Conservation (phyloP, 1,284 basidiomycete genomes). For the Pseudozyma hubeiensis region DNA sequence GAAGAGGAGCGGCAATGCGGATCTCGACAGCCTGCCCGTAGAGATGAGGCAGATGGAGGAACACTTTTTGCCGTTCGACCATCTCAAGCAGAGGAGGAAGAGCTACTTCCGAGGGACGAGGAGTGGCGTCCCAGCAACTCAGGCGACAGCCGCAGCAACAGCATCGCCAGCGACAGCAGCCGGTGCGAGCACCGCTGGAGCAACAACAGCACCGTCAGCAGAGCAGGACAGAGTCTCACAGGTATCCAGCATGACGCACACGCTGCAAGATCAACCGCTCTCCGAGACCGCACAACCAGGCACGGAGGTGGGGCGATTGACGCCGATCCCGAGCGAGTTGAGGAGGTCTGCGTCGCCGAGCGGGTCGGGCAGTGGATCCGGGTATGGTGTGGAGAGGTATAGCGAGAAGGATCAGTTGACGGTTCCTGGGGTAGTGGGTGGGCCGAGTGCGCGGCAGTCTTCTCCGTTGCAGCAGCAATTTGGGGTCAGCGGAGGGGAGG, state of each 20-base stretch:
- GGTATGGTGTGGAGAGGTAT: slow-evolving; percentile 10
- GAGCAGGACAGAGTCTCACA: slow-evolving; percentile 44
- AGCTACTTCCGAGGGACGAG: slow-evolving; percentile 51
- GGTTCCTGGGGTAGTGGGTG: slow-evolving; percentile 1
- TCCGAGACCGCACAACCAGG: slow-evolving; percentile 41
- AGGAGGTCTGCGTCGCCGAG: neutral
- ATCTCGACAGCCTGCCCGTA: slow-evolving; percentile 82
- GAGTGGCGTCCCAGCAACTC: neutral
- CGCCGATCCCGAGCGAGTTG: slow-evolving; percentile 4
- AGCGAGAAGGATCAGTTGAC: slow-evolving; percentile 27
- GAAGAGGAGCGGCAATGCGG: slow-evolving; percentile 88
- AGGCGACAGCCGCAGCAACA: neutral
- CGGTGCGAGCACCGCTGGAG: neutral
- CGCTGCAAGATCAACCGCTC: slow-evolving; percentile 59
- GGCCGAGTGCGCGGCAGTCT: neutral
- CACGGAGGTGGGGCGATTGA: slow-evolving; percentile 10
- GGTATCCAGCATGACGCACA: slow-evolving; percentile 44
- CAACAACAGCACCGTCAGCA: neutral
- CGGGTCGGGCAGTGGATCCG: neutral
- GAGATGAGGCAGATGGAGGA: slow-evolving; percentile 99
- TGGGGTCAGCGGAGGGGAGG: neutral
- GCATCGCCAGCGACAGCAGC: neutral
- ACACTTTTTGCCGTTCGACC: slow-evolving; percentile 72
- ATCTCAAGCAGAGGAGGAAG: slow-evolving; percentile 59
- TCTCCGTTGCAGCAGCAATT: slow-evolving; percentile 10